Evolutionary conservation across 148 eudicot species (phyloP).

Genomic region (Nyssa sinensis): DNA sequence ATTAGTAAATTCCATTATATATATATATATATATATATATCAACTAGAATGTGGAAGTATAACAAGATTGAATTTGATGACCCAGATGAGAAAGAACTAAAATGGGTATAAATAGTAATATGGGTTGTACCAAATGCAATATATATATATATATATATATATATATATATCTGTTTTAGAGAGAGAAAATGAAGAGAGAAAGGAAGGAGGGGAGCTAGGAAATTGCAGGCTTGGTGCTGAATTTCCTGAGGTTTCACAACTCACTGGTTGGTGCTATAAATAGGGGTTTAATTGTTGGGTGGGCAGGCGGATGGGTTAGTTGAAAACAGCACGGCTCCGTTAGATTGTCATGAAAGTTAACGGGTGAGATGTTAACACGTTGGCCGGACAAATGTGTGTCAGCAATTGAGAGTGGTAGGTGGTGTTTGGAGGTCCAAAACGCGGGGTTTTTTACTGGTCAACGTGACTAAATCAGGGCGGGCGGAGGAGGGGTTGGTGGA

Average conservation of each 20-base stretch:
- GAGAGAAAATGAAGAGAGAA: background rate
- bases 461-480: background rate
- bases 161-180: background rate
- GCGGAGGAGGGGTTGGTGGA: background rate
- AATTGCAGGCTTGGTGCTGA: background rate
- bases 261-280: conserved; percentile 12
- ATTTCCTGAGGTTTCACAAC: conserved; percentile 9
- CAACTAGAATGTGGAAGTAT: no score
- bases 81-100: no score
- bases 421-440: background rate
- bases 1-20: background rate
- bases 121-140: background rate
- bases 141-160: background rate
- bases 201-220: background rate
- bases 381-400: no score
- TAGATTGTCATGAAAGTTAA: conserved; percentile 10
- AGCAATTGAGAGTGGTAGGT: background rate
- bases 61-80: no score
- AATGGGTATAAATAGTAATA: background rate
- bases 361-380: conserved; percentile 13
- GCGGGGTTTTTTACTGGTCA: background rate
- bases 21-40: background rate
- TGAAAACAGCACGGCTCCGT: conserved; percentile 20
- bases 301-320: conserved; percentile 17
- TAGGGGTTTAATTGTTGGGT: conserved; percentile 12